Conservation (phyloP, 129 eudicot species). For the Calendula officinalis region DNA sequence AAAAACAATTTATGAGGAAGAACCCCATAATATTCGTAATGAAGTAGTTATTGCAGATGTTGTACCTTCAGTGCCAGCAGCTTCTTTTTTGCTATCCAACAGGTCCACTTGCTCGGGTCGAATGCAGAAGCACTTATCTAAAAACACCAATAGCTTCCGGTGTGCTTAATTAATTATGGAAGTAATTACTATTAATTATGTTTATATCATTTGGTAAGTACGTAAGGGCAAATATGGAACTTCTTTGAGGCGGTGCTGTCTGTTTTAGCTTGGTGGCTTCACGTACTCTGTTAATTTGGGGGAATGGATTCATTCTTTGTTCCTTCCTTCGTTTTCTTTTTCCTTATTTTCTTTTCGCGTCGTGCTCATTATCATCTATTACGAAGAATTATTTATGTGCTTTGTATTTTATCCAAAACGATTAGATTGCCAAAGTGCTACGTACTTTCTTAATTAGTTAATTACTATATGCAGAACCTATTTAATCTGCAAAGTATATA, state of each 20-base stretch:
- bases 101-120: slow-evolving; percentile 21
- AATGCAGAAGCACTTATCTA: slow-evolving; percentile 18
- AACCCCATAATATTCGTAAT: background rate
- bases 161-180: background rate
- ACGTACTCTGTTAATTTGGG: too few relatives aligned
- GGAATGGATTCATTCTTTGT: background rate
- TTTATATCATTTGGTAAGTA: background rate
- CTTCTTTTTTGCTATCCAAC: slow-evolving; percentile 15
- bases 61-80: slow-evolving; percentile 8
- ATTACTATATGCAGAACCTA: too few relatives aligned
- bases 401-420: too few relatives aligned
- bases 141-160: slow-evolving; percentile 4
- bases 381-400: too few relatives aligned
- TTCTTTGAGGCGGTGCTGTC: too few relatives aligned
- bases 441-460: too few relatives aligned
- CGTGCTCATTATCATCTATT: too few relatives aligned
- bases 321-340: too few relatives aligned
- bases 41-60: slow-evolving; percentile 26
- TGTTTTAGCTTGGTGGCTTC: too few relatives aligned
- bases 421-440: too few relatives aligned
- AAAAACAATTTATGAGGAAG: slow-evolving; percentile 32
- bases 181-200: background rate
- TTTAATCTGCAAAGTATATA: too few relatives aligned
- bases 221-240: background rate
- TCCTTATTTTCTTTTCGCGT: too few relatives aligned